These are phyloP conservation scores for Neospermospora avenae DNA, from an alignment of 2,329 filamentous ascomycete genomes.

Conservation along the genomic window DNA sequence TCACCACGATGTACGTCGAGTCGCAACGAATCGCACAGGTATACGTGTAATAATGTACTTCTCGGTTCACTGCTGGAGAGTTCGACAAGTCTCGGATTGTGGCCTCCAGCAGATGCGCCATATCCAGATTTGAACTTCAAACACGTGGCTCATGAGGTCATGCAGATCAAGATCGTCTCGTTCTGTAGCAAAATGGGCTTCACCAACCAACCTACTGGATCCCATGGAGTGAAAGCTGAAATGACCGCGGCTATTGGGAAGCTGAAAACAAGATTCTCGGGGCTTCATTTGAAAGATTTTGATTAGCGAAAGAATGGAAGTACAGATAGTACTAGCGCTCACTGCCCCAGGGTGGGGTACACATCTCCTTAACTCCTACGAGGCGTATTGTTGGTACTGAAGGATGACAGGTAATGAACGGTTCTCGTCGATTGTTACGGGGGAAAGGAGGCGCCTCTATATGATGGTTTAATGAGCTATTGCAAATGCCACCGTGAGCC, in stretches of 20 bases:
- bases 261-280: conserved; percentile 8
- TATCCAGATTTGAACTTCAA: conserved; percentile 11
- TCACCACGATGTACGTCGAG: conserved; percentile 11
- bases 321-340: too few relatives aligned
- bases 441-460: too few relatives aligned
- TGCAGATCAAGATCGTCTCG: conserved; percentile 7
- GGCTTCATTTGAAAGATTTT: conserved; percentile 15
- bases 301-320: not conserved
- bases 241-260: conserved; percentile 10
- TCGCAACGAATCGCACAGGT: conserved; percentile 11
- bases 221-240: conserved; percentile 16
- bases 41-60: conserved; percentile 14
- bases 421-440: too few relatives aligned
- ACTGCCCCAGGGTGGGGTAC: not conserved
- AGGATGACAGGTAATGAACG: too few relatives aligned
- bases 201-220: conserved; percentile 10
- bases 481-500: too few relatives aligned
- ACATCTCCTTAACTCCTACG: not conserved
- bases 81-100: conserved; percentile 10
- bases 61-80: conserved; percentile 13
- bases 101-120: conserved; percentile 13
- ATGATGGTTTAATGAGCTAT: too few relatives aligned
- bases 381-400: too few relatives aligned
- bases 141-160: conserved; percentile 7
- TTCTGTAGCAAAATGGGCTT: conserved; percentile 16